These are phyloP conservation scores for Tulasnella sp. DNA, from an alignment of 768 basidiomycete genomes.

Conservation along the genomic window DNA sequence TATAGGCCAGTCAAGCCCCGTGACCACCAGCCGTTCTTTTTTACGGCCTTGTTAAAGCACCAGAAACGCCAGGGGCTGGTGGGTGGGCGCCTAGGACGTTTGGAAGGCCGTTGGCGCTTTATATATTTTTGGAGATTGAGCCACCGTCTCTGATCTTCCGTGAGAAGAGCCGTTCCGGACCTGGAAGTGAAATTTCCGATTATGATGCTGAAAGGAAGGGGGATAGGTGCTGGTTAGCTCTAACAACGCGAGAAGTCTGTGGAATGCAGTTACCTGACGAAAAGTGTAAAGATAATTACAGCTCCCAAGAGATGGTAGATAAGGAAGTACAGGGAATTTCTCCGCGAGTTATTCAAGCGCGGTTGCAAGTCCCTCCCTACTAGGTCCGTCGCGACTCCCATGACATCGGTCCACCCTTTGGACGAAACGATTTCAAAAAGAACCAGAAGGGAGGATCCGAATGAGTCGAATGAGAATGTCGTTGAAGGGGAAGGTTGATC, in stretches of 20 bases:
- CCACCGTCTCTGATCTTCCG: slow-evolving; percentile 87
- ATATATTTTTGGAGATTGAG: slow-evolving; percentile 88
- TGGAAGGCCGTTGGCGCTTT: slow-evolving; percentile 79
- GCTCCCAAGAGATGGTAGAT: slow-evolving; percentile 88
- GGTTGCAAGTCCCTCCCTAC: slow-evolving; percentile 68
- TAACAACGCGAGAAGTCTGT: slow-evolving; percentile 1
- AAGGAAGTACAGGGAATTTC: slow-evolving; percentile 87
- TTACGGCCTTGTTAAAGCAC: slow-evolving; percentile 88
- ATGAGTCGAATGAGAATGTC: slow-evolving; percentile 84
- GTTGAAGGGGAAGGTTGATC: slow-evolving; percentile 77
- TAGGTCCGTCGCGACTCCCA: slow-evolving; percentile 74
- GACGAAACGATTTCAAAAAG: slow-evolving; percentile 94
- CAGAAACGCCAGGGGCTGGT: slow-evolving; percentile 57
- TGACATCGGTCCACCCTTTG: slow-evolving; percentile 94
- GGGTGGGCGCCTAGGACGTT: slow-evolving; percentile 65
- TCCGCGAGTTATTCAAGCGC: slow-evolving; percentile 63
- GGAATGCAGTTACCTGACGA: slow-evolving; percentile 64
- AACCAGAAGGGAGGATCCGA: slow-evolving; percentile 78
- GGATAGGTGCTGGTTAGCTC: slow-evolving; percentile 25
- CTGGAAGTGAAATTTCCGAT: slow-evolving; percentile 87
- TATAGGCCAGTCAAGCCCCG: slow-evolving; percentile 74
- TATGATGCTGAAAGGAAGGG: slow-evolving; percentile 70
- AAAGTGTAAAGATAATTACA: slow-evolving; percentile 83
- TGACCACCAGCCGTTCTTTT: slow-evolving; percentile 93
- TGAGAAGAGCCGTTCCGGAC: slow-evolving; percentile 82